Percentiles rank a stretch among this genome's conserved stretches.
phyloP scores from a whole-genome alignment of 345 rosid species.

The Euphorbia tirucalli region DNA sequence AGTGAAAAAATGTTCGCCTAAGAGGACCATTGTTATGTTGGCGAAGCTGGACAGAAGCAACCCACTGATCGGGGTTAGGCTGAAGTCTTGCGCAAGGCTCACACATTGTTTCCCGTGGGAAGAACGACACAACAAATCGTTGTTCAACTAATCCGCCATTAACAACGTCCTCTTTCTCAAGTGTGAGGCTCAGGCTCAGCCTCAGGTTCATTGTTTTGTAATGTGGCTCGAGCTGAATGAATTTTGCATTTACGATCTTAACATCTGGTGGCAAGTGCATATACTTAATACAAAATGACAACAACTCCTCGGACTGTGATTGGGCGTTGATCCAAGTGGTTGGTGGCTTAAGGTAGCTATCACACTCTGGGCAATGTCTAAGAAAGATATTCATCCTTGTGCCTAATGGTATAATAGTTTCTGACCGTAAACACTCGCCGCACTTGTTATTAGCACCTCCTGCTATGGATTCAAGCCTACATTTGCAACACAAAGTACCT shows the following conservation, averaged over 20 bases:
- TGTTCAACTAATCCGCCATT: conserved; percentile 35
- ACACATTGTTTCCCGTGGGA: conserved; percentile 31
- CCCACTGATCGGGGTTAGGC: conserved; percentile 73
- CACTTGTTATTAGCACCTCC: too few relatives aligned
- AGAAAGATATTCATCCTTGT: too few relatives aligned
- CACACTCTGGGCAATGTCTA: too few relatives aligned
- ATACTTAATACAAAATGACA: conserved; percentile 40
- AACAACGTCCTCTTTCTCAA: conserved; percentile 28
- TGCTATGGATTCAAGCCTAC: too few relatives aligned
- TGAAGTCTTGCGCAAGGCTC: conserved; percentile 37
- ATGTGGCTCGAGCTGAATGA: conserved; percentile 17
- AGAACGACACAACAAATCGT: conserved; percentile 24
- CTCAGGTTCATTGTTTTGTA: too few relatives aligned
- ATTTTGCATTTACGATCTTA: conserved; percentile 41
- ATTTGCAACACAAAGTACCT: too few relatives aligned
- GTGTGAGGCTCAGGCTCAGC: too few relatives aligned
- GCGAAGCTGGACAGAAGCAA: conserved; percentile 14
- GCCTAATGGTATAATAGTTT: too few relatives aligned
- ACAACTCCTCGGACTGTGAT: conserved; percentile 46
- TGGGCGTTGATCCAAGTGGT: conserved; percentile 49
- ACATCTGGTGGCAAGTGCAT: conserved; percentile 30
- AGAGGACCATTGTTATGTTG: too few relatives aligned
- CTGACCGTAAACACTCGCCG: too few relatives aligned
- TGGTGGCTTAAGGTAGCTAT: conserved; percentile 23
- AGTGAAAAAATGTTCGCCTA: too few relatives aligned